These are phyloP conservation scores for Torulaspora globosa DNA, from an alignment of 1,139 yeast species.

Conservation along the genomic window DNA sequence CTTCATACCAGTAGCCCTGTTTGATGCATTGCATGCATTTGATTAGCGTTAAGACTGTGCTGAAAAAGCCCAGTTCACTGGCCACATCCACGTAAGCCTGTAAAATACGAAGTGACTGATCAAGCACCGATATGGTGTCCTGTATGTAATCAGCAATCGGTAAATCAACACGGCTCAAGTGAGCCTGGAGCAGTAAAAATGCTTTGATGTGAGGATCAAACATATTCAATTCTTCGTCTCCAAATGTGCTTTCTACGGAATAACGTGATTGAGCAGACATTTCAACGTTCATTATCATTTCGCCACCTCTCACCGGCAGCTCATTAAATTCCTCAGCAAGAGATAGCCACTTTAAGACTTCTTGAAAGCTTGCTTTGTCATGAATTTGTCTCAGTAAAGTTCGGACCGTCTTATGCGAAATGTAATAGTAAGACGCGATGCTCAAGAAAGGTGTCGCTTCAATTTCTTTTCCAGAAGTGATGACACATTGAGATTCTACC, in stretches of 20 bases:
- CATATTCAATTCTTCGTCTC: constrained; percentile 53
- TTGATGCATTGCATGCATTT: constrained; percentile 81
- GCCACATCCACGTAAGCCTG: constrained; percentile 92
- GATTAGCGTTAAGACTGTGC: constrained; percentile 57
- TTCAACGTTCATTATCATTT: constrained; percentile 86
- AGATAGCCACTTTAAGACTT: constrained; percentile 67
- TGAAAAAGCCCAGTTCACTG: constrained; percentile 72
- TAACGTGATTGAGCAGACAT: constrained; percentile 78
- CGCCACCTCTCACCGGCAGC: constrained; percentile 91
- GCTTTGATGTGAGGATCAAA: constrained; percentile 98
- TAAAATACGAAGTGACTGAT: constrained; percentile 86
- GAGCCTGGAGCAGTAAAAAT: constrained; percentile 80
- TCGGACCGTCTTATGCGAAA: constrained; percentile 86
- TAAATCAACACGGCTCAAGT: constrained; percentile 71
- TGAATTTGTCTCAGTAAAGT: constrained; percentile 53
- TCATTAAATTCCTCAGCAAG: constrained; percentile 89
- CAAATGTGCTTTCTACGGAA: constrained; percentile 47
- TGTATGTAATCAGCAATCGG: constrained; percentile 96
- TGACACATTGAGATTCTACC: constrained; percentile 68
- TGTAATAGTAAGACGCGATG: constrained; percentile 86
- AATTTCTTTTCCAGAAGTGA: constrained; percentile 44
- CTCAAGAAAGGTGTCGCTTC: constrained; percentile 76
- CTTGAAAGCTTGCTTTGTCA: constrained; percentile 54
- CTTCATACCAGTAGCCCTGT: constrained; percentile 84
- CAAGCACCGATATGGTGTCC: constrained; percentile 89